Evolutionary conservation across 2,329 filamentous ascomycete species (phyloP).

Genomic region (Sordariomycetes sp.): DNA sequence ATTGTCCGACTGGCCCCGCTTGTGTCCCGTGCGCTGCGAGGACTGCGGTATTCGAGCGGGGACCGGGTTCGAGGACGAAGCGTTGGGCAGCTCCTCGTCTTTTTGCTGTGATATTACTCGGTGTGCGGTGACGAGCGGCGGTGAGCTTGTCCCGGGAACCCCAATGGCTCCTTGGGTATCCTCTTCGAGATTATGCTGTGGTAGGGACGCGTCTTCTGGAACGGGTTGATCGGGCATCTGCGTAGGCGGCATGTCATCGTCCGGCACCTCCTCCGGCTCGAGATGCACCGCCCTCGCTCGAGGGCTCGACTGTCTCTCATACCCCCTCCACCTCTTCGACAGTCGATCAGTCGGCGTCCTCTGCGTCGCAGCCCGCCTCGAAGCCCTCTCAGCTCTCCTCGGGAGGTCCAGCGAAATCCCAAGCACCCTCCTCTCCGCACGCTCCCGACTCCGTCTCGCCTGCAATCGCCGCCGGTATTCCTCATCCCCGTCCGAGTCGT

Average conservation of each 20-base stretch:
- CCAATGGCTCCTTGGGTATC: not conserved
- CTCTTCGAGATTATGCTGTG: not conserved
- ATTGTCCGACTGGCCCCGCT: not conserved
- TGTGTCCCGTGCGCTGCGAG: not conserved
- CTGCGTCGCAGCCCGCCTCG: not conserved
- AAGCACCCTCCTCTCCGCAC: not conserved
- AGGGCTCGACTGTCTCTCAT: not conserved
- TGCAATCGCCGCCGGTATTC: not conserved
- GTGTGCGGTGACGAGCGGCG: not conserved
- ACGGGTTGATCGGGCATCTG: not conserved
- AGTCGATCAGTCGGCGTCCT: not conserved
- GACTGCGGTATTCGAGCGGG: not conserved
- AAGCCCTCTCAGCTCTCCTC: not conserved
- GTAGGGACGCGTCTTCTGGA: not conserved
- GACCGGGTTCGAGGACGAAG: not conserved
- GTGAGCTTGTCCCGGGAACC: not conserved
- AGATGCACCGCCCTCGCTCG: not conserved
- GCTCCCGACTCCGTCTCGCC: not conserved
- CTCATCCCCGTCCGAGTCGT: not conserved
- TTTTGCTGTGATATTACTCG: not conserved
- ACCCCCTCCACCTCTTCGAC: not conserved
- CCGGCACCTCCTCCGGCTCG: not conserved
- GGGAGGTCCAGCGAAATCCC: slow-evolving; percentile 1
- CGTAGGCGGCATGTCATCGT: not conserved
- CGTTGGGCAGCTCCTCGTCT: not conserved